A percentile compares a stretch with the other conserved stretches of the same genome.
These are phyloP conservation scores for Curvularia hawaiiensis DNA, from an alignment of 2,329 filamentous ascomycete species.

Conservation along the genomic window DNA sequence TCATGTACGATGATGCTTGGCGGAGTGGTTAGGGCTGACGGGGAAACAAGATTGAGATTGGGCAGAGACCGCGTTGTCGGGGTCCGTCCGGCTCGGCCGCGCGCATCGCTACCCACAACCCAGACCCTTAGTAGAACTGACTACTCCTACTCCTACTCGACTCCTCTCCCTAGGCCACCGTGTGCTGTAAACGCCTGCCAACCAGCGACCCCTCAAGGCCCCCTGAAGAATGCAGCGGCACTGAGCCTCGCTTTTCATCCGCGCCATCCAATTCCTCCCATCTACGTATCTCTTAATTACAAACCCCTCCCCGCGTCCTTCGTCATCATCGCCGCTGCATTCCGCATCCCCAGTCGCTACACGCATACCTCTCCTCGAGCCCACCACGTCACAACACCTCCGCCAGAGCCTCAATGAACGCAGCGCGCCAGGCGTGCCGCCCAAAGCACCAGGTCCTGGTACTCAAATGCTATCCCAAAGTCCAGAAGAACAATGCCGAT, in stretches of 20 bases:
- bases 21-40: slow-evolving; percentile 5
- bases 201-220: background rate
- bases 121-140: slow-evolving; percentile 1
- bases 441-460: slow-evolving; percentile 97
- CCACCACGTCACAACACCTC: slow-evolving; percentile 5
- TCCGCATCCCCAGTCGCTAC: slow-evolving; percentile 3
- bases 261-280: slow-evolving; percentile 1
- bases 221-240: slow-evolving; percentile 9
- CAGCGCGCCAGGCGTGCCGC: slow-evolving; percentile 67
- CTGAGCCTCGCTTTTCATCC: slow-evolving; percentile 1
- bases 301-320: slow-evolving; percentile 3
- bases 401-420: slow-evolving; percentile 54
- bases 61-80: slow-evolving; percentile 23
- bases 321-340: slow-evolving; percentile 6
- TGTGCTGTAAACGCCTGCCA: slow-evolving; percentile 6
- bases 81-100: slow-evolving; percentile 8
- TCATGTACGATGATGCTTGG: slow-evolving; percentile 1
- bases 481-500: slow-evolving; percentile 83
- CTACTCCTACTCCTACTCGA: background rate
- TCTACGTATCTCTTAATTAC: slow-evolving; percentile 2
- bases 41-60: slow-evolving; percentile 5
- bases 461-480: slow-evolving; percentile 94
- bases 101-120: slow-evolving; percentile 17
- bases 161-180: slow-evolving; percentile 4
- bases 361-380: slow-evolving; percentile 8